Evolutionary conservation across 2,329 filamentous ascomycete species (phyloP).

Genomic region (Microcera coccophila): DNA sequence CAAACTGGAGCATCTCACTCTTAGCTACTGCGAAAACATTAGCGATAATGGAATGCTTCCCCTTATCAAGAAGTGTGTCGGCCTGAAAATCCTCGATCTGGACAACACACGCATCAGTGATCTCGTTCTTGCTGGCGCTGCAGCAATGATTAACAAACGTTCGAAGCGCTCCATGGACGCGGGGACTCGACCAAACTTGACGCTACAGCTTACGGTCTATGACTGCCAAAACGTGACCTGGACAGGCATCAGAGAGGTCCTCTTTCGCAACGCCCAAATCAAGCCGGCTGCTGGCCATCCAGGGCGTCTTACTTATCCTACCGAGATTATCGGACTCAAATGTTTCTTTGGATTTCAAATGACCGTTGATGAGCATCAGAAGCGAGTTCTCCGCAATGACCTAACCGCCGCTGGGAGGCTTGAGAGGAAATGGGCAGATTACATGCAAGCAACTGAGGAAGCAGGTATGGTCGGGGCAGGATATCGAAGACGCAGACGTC

Average conservation of each 20-base stretch:
- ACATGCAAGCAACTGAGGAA: constrained; percentile 89
- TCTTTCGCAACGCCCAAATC: constrained; percentile 78
- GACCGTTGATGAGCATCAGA: constrained; percentile 90
- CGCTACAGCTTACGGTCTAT: constrained; percentile 76
- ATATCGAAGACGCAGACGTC: constrained; percentile 64
- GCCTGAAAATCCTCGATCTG: constrained; percentile 70
- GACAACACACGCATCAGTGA: constrained; percentile 93
- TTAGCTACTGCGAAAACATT: constrained; percentile 85
- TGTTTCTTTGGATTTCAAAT: constrained; percentile 95
- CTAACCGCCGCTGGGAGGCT: constrained; percentile 70
- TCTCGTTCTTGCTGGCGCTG: constrained; percentile 78
- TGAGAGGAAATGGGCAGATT: constrained; percentile 88
- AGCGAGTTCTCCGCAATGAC: constrained; percentile 76
- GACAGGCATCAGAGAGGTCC: constrained; percentile 82
- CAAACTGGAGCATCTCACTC: constrained; percentile 71
- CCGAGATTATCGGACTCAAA: constrained; percentile 79
- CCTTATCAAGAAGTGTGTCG: constrained; percentile 69
- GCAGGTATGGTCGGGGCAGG: constrained; percentile 65
- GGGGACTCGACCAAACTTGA: constrained; percentile 48
- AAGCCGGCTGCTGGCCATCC: constrained; percentile 45
- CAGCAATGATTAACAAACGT: constrained; percentile 70
- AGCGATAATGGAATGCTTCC: constrained; percentile 81
- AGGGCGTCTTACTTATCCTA: constrained; percentile 56
- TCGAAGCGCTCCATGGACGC: constrained; percentile 40
- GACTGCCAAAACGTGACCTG: constrained; percentile 91